Percentiles rank a stretch among this genome's conserved stretches.
phyloP scores from a whole-genome alignment of 768 basidiomycete species.

The Agaricus blazei region DNA sequence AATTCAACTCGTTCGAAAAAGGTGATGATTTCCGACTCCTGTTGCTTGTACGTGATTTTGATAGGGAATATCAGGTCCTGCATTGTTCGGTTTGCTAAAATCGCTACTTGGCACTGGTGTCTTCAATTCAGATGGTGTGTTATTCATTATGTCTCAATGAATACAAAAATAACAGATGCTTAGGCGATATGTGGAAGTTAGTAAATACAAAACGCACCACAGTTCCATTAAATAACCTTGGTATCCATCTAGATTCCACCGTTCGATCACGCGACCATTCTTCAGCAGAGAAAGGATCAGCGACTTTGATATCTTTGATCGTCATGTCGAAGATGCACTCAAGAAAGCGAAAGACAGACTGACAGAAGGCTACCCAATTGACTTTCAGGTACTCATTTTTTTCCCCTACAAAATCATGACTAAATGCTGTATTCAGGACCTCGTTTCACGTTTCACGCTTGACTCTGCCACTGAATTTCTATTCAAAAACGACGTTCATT shows the following conservation, averaged over 20 bases:
- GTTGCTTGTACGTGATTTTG: not conserved
- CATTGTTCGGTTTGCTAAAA: slow-evolving; percentile 19
- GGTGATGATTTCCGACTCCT: slow-evolving; percentile 16
- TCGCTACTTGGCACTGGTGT: slow-evolving; percentile 49
- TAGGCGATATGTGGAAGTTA: slow-evolving; percentile 65
- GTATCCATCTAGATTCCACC: slow-evolving; percentile 41
- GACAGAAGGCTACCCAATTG: slow-evolving; percentile 42
- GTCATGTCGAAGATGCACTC: slow-evolving; percentile 45
- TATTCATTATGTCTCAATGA: not conserved
- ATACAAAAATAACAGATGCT: not conserved
- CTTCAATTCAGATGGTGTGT: slow-evolving; percentile 53
- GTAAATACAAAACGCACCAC: slow-evolving; percentile 11
- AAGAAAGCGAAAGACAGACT: slow-evolving; percentile 38
- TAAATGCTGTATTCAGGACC: slow-evolving; percentile 23
- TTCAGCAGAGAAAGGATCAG: slow-evolving; percentile 55
- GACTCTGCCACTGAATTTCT: slow-evolving; percentile 62
- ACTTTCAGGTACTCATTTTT: slow-evolving; percentile 45
- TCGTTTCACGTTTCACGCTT: slow-evolving; percentile 49
- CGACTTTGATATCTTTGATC: slow-evolving; percentile 57
- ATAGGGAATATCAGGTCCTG: slow-evolving; percentile 19
- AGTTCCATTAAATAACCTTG: not conserved
- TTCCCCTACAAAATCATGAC: not conserved
- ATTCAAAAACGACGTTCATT: slow-evolving; percentile 48
- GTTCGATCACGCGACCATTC: slow-evolving; percentile 64
- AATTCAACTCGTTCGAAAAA: slow-evolving; percentile 42